Evolutionary conservation across 768 basidiomycete species (phyloP).

Genomic region (Calocera cornea): DNA sequence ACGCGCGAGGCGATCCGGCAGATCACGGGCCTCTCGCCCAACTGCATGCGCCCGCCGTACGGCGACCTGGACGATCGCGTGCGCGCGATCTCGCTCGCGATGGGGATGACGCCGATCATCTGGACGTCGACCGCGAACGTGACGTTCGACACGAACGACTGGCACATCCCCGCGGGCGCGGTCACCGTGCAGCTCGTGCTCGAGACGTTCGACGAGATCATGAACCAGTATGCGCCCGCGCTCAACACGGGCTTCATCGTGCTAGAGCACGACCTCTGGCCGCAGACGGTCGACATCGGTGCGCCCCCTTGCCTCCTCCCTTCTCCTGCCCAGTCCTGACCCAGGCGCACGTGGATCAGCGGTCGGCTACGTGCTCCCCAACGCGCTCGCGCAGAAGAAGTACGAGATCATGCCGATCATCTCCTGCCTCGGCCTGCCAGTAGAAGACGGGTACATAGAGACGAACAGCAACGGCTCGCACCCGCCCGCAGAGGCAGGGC

Average conservation of each 20-base stretch:
- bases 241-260: slow-evolving; percentile 71
- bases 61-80: slow-evolving; percentile 79
- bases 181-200: slow-evolving; percentile 34
- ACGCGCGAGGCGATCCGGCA: slow-evolving; percentile 74
- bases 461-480: slow-evolving; percentile 48
- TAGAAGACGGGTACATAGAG: slow-evolving; percentile 65
- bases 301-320: not conserved
- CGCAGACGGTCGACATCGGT: slow-evolving; percentile 33
- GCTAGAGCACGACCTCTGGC: slow-evolving; percentile 73
- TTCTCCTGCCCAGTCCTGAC: not conserved
- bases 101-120: slow-evolving; percentile 72
- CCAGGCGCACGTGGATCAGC: slow-evolving; percentile 25
- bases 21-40: slow-evolving; percentile 49
- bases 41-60: slow-evolving; percentile 68
- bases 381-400: slow-evolving; percentile 48
- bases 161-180: slow-evolving; percentile 58
- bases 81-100: slow-evolving; percentile 68
- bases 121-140: slow-evolving; percentile 41
- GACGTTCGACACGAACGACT: slow-evolving; percentile 68
- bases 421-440: slow-evolving; percentile 43
- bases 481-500: slow-evolving; percentile 2
- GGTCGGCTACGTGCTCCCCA: slow-evolving; percentile 73
- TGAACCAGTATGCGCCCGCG: slow-evolving; percentile 42
- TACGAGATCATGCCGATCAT: slow-evolving; percentile 49
- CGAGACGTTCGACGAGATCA: slow-evolving; percentile 50